Evolutionary conservation across 768 basidiomycete genomes (phyloP).

Genomic region (Rhizopogon roseolus): DNA sequence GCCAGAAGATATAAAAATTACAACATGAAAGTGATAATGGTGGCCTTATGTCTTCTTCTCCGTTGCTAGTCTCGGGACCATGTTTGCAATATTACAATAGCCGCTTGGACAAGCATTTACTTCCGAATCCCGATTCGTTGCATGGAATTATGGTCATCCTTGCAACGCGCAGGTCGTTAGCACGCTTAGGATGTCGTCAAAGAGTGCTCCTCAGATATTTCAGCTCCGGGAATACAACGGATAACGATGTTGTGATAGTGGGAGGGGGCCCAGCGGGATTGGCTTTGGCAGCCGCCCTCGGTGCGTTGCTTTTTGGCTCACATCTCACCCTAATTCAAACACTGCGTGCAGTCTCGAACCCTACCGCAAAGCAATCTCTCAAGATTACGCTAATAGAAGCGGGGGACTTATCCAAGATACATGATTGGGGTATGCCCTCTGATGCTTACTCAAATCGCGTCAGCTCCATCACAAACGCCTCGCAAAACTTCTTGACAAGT

Average conservation of each 20-base stretch:
- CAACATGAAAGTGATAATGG: not conserved
- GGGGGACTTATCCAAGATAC: conserved; percentile 63
- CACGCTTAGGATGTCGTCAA: conserved; percentile 5
- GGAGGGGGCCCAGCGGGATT: conserved; percentile 93
- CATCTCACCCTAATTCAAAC: not conserved
- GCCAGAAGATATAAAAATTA: not conserved
- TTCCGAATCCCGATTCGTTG: not conserved
- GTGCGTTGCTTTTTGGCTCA: conserved; percentile 36
- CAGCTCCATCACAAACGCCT: conserved; percentile 78
- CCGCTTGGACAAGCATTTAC: no score
- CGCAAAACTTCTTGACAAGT: conserved; percentile 66
- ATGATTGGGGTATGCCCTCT: conserved; percentile 56
- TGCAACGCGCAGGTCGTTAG: conserved; percentile 3
- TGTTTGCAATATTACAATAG: no score
- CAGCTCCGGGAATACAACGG: conserved; percentile 26
- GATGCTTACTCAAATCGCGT: conserved; percentile 76
- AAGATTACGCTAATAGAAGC: conserved; percentile 79
- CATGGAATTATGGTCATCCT: conserved; percentile 5
- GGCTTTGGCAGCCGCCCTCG: conserved; percentile 80
- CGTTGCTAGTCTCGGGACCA: not conserved
- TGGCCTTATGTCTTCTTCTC: no score
- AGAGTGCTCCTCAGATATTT: conserved; percentile 10
- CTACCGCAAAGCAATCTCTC: conserved; percentile 44
- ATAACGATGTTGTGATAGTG: conserved; percentile 88
- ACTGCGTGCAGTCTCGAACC: conserved; percentile 44